These are phyloP conservation scores for Aspergillus carbonarius DNA, from an alignment of 2,329 filamentous ascomycete species.

Conservation along the genomic window DNA sequence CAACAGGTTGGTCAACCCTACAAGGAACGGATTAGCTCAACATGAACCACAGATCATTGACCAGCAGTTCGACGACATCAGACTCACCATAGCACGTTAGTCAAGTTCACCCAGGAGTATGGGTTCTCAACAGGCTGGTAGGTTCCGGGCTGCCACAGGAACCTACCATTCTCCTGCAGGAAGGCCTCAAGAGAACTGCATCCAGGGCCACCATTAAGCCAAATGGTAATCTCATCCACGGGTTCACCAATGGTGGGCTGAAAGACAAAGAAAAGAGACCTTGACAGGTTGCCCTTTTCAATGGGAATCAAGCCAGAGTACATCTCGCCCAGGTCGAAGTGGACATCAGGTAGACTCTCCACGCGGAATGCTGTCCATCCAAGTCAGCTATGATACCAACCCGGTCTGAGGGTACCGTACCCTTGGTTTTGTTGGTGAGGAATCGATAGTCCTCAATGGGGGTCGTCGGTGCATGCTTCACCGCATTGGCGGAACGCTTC, in stretches of 20 bases:
- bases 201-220: slow-evolving; percentile 56
- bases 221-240: slow-evolving; percentile 45
- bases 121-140: slow-evolving; percentile 63
- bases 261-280: slow-evolving; percentile 51
- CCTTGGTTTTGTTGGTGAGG: slow-evolving; percentile 24
- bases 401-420: slow-evolving; percentile 17
- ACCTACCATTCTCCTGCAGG: slow-evolving; percentile 74
- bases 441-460: slow-evolving; percentile 28
- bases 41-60: neutral
- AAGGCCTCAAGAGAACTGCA: slow-evolving; percentile 65
- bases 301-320: slow-evolving; percentile 56
- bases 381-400: neutral
- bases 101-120: slow-evolving; percentile 73
- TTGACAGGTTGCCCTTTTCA: slow-evolving; percentile 46
- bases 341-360: slow-evolving; percentile 65
- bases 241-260: slow-evolving; percentile 47
- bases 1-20: slow-evolving; percentile 45
- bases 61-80: neutral
- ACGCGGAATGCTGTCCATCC: slow-evolving; percentile 58
- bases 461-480: slow-evolving; percentile 12
- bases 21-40: neutral
- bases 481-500: slow-evolving; percentile 17
- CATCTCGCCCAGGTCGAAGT: slow-evolving; percentile 63
- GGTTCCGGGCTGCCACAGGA: slow-evolving; percentile 70
- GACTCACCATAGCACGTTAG: slow-evolving; percentile 74